Evolutionary conservation across 345 rosid genomes (phyloP).

Genomic region (Leavenworthia alabamica): DNA sequence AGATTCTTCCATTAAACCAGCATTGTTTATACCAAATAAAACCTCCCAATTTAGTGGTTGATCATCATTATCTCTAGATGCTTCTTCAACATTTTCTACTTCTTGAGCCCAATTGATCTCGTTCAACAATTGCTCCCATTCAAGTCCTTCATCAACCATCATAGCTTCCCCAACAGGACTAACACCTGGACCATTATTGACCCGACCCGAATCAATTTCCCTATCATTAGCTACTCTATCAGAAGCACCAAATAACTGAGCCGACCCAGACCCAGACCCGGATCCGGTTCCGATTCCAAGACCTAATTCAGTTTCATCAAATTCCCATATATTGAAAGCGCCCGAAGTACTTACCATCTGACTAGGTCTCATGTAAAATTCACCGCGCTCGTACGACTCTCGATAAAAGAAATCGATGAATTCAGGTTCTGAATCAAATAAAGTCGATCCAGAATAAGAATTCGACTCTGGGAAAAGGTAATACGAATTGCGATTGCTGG

Average conservation of each 20-base stretch:
- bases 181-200: not conserved
- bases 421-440: constrained; percentile 10
- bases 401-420: constrained; percentile 23
- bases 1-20: constrained; percentile 1
- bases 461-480: not conserved
- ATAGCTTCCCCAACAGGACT: not conserved
- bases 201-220: constrained; percentile 18
- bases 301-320: constrained; percentile 5
- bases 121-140: constrained; percentile 27
- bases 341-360: not conserved
- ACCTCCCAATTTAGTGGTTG: constrained; percentile 27
- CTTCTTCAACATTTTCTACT: constrained; percentile 9
- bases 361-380: not conserved
- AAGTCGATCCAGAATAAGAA: not conserved
- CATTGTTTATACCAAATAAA: constrained; percentile 1
- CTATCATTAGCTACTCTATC: constrained; percentile 8
- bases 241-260: not conserved
- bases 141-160: constrained; percentile 21
- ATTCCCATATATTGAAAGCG: not conserved
- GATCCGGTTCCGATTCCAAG: constrained; percentile 16
- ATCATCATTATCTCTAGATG: not conserved
- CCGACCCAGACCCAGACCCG: constrained; percentile 2
- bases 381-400: not conserved
- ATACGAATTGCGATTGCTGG: not conserved
- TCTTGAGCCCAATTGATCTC: not conserved